A percentile compares a stretch with the other conserved stretches of the same genome.
These are phyloP conservation scores for Rhodofomes roseus DNA, from an alignment of 1,284 basidiomycete genomes.

Conservation along the genomic window DNA sequence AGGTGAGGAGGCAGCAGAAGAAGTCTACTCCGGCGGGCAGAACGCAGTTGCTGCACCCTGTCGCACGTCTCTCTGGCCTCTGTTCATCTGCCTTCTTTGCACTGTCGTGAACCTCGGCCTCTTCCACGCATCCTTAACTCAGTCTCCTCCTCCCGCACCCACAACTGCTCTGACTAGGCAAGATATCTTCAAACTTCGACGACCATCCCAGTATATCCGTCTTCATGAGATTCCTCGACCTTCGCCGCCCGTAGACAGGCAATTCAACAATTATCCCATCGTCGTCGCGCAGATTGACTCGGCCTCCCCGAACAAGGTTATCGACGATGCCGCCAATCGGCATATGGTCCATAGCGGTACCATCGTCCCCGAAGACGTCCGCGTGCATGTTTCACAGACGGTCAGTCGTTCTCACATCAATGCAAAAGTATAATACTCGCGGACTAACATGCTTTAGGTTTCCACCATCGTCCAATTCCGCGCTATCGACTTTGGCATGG, in stretches of 20 bases:
- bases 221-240: not conserved
- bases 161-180: not conserved
- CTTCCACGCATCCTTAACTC: not conserved
- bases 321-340: not conserved
- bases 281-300: not conserved
- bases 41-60: not conserved
- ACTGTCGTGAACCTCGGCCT: not conserved
- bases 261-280: not conserved
- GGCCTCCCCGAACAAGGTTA: not conserved
- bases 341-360: not conserved
- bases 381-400: not conserved
- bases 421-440: not conserved
- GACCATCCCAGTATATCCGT: not conserved
- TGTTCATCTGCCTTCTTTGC: not conserved
- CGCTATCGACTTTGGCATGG: slow-evolving; percentile 26
- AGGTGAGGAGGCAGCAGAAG: not conserved
- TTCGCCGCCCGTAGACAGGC: not conserved
- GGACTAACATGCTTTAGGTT: not conserved
- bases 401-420: not conserved
- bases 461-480: slow-evolving; percentile 21
- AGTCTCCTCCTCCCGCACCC: not conserved
- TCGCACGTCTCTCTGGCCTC: not conserved
- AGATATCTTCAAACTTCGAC: not conserved
- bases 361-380: not conserved
- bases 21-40: not conserved